These are phyloP conservation scores for Penicillium paxilli DNA, from an alignment of 495 filamentous ascomycete genomes.

Conservation along the genomic window DNA sequence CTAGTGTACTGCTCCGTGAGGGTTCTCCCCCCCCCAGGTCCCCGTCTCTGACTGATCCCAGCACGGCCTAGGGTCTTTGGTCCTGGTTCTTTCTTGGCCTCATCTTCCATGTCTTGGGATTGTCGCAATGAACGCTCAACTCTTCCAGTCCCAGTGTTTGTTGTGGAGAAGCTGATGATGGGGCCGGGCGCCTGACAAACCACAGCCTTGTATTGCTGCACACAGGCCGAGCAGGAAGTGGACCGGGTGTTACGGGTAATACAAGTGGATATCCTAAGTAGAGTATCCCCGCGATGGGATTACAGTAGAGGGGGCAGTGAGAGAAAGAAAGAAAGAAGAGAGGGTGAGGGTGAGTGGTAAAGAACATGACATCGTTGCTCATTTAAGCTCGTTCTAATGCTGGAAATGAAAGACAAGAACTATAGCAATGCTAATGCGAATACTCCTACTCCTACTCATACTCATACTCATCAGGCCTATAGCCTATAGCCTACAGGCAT, in stretches of 20 bases:
- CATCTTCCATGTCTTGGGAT: neutral
- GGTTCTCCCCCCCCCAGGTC: no score
- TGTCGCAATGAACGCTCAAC: neutral
- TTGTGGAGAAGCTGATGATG: neutral
- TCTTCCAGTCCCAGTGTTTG: neutral
- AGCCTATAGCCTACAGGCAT: no score
- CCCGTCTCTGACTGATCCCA: no score
- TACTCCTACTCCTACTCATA: no score
- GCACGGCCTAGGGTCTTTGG: no score
- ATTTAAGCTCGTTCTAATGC: neutral
- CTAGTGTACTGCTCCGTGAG: no score
- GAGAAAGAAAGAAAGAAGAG: neutral
- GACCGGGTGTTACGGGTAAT: neutral
- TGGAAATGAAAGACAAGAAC: neutral
- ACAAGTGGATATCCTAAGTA: neutral
- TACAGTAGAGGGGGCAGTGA: no score
- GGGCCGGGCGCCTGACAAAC: conserved; percentile 14
- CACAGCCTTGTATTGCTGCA: conserved; percentile 12
- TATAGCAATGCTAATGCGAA: no score
- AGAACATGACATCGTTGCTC: conserved; percentile 5
- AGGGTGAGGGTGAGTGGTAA: no score
- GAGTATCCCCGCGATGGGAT: neutral
- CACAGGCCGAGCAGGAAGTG: conserved; percentile 10
- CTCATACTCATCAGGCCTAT: no score
- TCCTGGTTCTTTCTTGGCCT: neutral